phyloP scores from a whole-genome alignment of 345 rosid genomes.

The Salix viminalis region DNA sequence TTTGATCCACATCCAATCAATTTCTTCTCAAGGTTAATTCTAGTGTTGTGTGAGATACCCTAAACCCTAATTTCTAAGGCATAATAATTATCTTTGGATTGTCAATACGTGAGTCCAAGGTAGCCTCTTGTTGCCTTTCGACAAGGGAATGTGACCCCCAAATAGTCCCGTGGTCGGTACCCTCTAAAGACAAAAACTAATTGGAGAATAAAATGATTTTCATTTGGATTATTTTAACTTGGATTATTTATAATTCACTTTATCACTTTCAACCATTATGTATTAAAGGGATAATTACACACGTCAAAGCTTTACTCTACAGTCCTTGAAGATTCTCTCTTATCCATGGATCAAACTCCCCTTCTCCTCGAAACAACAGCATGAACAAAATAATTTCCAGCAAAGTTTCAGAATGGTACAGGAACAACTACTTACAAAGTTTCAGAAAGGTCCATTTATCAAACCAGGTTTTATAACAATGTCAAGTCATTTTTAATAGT shows the following conservation, averaged over 20 bases:
- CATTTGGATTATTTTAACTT: background rate
- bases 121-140: background rate
- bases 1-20: conserved; percentile 20
- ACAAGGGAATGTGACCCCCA: background rate
- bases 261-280: background rate
- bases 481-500: no score
- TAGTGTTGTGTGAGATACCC: background rate
- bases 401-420: no score
- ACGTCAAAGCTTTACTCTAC: background rate
- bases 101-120: background rate
- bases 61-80: conserved; percentile 7
- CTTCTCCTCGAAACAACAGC: no score
- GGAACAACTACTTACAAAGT: no score
- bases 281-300: background rate
- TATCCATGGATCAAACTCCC: background rate
- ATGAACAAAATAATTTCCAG: no score
- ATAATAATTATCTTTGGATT: conserved; percentile 21
- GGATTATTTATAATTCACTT: background rate
- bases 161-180: background rate
- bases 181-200: background rate
- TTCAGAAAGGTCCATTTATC: no score
- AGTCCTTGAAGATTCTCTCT: background rate
- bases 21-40: conserved; percentile 35
- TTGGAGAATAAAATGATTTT: conserved; percentile 1
- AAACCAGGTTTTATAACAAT: no score